Evolutionary conservation across 2,329 filamentous ascomycete genomes (phyloP).

Genomic region (Aspergillus ibericus): DNA sequence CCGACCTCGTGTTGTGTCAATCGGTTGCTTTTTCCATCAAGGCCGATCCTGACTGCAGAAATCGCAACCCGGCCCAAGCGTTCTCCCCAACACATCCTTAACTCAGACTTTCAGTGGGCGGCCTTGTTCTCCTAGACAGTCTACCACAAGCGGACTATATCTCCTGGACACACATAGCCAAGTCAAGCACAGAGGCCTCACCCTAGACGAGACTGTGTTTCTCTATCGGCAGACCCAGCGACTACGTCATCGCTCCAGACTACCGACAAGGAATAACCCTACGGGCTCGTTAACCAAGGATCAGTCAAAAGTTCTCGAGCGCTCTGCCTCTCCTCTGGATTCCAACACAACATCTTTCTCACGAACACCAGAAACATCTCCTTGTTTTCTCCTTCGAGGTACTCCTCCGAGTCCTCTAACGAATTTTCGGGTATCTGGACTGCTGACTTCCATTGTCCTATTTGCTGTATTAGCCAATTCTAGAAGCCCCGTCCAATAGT

Average conservation of each 20-base stretch:
- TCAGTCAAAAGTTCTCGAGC: background rate
- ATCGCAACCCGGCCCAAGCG: too few species aligned
- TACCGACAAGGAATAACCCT: background rate
- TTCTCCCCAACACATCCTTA: too few species aligned
- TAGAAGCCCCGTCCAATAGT: background rate
- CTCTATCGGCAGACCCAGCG: background rate
- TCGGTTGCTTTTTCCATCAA: too few species aligned
- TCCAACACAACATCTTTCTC: constrained; percentile 33
- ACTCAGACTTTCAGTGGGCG: too few species aligned
- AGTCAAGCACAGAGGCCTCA: too few species aligned
- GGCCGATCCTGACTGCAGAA: too few species aligned
- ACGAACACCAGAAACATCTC: constrained; percentile 27
- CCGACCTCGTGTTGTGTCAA: too few species aligned
- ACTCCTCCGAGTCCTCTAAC: constrained; percentile 27
- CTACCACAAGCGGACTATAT: too few species aligned
- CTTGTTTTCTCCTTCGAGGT: constrained; percentile 26
- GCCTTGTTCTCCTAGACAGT: too few species aligned
- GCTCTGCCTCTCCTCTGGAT: background rate
- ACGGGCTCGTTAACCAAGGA: background rate
- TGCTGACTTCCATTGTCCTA: constrained; percentile 13
- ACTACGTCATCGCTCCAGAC: background rate
- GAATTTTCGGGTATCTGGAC: constrained; percentile 10
- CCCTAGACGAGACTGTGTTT: too few species aligned
- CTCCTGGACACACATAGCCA: too few species aligned
- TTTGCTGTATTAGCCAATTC: background rate